Evolutionary conservation across 331 rosid genomes (phyloP), one percentile per base, ranked within the genome.

Genomic region (Spiraea crenata): DNA sequence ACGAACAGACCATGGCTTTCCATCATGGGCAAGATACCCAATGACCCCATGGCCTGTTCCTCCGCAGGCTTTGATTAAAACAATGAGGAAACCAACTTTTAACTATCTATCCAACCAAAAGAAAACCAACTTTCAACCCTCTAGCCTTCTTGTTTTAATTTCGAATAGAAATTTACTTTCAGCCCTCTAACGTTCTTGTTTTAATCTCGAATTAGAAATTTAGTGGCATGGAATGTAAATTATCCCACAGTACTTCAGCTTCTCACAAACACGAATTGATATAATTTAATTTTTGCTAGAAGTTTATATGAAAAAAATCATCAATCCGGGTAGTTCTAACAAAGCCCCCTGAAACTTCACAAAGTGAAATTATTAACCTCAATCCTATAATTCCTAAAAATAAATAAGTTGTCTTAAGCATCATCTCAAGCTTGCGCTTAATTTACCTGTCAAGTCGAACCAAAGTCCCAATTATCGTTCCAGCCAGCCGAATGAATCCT

Each of bases 401-500:
- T 67, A 67, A 35, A 35, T 38, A 14, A 17, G 48, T 45, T 2
- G 25, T 11, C 44, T 39, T 62, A 34, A 47, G 57, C 31, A 14
- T 35, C 6, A 17, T 57, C n/a, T 42, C 73, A 67, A 34, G 39
- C 5, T 46, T 59, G 61, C 63, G 8, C 57, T 54, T 55, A 38
- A 64, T 58, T 76, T 85, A 93, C 99, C 97, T 87, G 61, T 93
- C 97, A 82, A 93, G 86, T 65, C 99, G 96, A 75, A 87, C 87
- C 85, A 84, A 64, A 56, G 75, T 75, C 65, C 92, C 99, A 74
- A 93, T 82, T 68, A 91, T 6, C 42, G 80, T 86, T 69, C 85
- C 87, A 46, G 79, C 78, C 74, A 93, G 76, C 75, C 80, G 89
- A 66, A 93, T 83, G 74, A 91, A 85, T 74, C 44, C 74, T 34